phyloP scores from a whole-genome alignment of 73 alveolate genomes.

The Symbiodinium pilosum region DNA sequence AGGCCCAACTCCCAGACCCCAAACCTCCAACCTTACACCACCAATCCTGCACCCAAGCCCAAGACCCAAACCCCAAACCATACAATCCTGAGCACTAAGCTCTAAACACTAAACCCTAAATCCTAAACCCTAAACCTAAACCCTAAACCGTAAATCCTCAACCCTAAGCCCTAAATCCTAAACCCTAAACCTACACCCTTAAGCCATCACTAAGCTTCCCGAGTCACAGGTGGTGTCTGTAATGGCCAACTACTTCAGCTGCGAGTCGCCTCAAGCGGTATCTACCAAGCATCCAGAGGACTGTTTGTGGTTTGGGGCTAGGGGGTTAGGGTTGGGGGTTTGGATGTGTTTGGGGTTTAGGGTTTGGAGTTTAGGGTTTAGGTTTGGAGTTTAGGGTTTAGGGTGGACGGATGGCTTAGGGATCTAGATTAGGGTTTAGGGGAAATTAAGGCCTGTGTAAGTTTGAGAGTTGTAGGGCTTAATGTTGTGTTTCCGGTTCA shows the following conservation, averaged over 20 bases:
- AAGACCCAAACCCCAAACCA: neutral
- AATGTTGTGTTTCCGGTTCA: too few relatives aligned
- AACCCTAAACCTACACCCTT: neutral
- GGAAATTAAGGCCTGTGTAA: too few relatives aligned
- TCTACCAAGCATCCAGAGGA: slow-evolving; percentile 91
- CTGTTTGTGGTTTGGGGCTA: neutral
- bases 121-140: neutral
- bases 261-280: slow-evolving; percentile 72
- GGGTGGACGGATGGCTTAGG: neutral
- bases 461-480: too few relatives aligned
- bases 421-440: neutral
- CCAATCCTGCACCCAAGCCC: neutral
- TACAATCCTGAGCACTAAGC: neutral
- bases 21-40: neutral
- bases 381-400: neutral
- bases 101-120: neutral
- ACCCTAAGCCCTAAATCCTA: neutral
- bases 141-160: neutral
- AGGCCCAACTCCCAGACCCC: neutral
- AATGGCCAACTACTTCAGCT: slow-evolving; percentile 66
- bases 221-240: slow-evolving; percentile 22
- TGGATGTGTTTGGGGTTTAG: neutral
- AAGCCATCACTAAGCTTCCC: neutral
- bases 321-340: neutral
- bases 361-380: neutral